Base-by-base conservation (phyloP, 1,284 basidiomycete genomes). In the Fomitiporia mediterranea region DNA sequence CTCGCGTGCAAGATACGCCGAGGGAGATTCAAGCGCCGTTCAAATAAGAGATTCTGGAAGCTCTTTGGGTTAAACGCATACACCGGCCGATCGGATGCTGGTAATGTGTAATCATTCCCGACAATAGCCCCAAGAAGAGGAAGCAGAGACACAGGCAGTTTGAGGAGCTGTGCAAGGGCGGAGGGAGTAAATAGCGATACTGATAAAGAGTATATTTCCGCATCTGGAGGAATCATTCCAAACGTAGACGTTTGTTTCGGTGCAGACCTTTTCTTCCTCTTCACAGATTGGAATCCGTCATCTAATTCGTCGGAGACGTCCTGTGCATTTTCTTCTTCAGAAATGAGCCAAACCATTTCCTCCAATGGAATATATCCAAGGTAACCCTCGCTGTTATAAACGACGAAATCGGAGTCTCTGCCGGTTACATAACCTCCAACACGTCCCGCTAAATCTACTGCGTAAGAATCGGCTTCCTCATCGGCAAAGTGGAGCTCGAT, bases 391-490 rank as follows among this genome's bases (percentile, higher is more conserved):
- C 83, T 75, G 57, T 89, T 85, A 40, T 93, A 74, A 43, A 94
- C 79, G 46, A 89, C 81, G 65, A 89, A 93, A 68, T 94, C 91
- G 1, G 89, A 91, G 73, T 93, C 93, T 59, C 78, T 81, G 19
- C 87, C 89, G 0, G 86, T 74, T 49, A 94, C 86, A 62, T 86
- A 94, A 28, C 81, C 91, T 3, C 81, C 78, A 4, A 90, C 67
- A 53, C 80, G 73, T 7, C 84, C 88, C 0, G 94, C 94, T 13
- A 95, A 74, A 57, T 88, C 86, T 2, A 94, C 91, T 32, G 89
- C 88, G 59, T 84, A 88, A 2, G 88, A 88, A 69, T 97, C 94
- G 2, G 86, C 92, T 69, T 97, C 94, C 64, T 86, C 88, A 60
- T 91, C 84, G 0, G 93, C 90, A 53, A 88, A 86, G 67, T 87